Evolutionary conservation across 495 filamentous ascomycete species (phyloP), one percentile per base, ranked within the genome.

Genomic region (Echria macrotheca): DNA sequence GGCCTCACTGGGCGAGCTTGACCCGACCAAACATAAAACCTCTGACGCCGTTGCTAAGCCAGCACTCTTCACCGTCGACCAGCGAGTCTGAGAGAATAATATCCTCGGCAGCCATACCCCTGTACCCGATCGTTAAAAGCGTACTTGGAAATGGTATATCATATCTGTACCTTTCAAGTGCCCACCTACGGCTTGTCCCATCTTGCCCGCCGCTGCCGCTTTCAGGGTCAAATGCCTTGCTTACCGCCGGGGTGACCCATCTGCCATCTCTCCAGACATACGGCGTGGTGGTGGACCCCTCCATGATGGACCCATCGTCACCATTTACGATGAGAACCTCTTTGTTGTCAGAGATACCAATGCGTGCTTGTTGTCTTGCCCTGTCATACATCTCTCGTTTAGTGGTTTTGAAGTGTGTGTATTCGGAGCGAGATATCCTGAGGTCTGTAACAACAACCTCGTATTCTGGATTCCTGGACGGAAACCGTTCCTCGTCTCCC

Each of bases 11-110:
- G n/a, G n/a, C n/a, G n/a, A 65, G 7, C 24, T 50, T 58, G 14
- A 68, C 47, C 19, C 40, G 67, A 10, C 67, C 70, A 47, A 55
- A 65, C 12, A 82, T 74, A 57, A 91, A 95, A 0, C 89, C 89
- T 52, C 85, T 74, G n/a, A 86, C 85, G 0, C 84, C 87, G 64
- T 89, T 95, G 57, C 87, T 93, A 49, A 96, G 67, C 83, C 86
- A 89, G 52, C 87, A 85, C 45, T 79, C 74, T 62, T 96, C 89
- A 3, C 83, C 86, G 56, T 87, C 72, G 9, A 78, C 59, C 14
- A 96, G 61, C 9, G 77, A 79, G 14, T 74, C 60, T 2, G 58
- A 71, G 8, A 43, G 57, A 14, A 93, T 71, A 1, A 70, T 57
- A 35, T 77, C 71, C 58, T 94, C 86, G n/a, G 71, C 64, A n/a